Evolutionary conservation across 805 yeast genomes (phyloP).

Genomic region (Vanderwaltozyma yarrowii): DNA sequence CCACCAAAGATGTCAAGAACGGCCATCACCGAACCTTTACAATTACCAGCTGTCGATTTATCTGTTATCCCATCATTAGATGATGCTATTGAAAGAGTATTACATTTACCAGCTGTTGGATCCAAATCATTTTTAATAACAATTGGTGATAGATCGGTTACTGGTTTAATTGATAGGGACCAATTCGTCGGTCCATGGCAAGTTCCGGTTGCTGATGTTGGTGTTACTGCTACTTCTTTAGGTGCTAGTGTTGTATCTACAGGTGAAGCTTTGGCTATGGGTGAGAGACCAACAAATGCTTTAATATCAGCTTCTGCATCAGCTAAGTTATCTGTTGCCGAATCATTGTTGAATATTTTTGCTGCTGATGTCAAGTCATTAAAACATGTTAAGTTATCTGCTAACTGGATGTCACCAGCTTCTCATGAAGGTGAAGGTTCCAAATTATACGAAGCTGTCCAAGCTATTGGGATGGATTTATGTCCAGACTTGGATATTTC

Average conservation of each 20-base stretch:
- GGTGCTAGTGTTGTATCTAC: constrained; percentile 60
- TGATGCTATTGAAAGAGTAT: constrained; percentile 72
- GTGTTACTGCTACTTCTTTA: constrained; percentile 85
- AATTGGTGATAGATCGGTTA: constrained; percentile 97
- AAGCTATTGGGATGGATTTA: constrained; percentile 87
- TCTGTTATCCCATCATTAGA: constrained; percentile 31
- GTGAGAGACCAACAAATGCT: constrained; percentile 90
- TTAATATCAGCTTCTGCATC: constrained; percentile 82
- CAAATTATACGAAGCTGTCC: constrained; percentile 90
- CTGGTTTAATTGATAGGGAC: constrained; percentile 94
- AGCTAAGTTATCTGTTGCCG: constrained; percentile 93
- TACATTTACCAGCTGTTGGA: constrained; percentile 88
- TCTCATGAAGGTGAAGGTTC: constrained; percentile 92
- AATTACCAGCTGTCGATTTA: constrained; percentile 32
- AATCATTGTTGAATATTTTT: constrained; percentile 73
- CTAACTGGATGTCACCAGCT: constrained; percentile 99
- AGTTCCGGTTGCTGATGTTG: constrained; percentile 97
- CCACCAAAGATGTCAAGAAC: constrained; percentile 89
- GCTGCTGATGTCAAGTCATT: constrained; percentile 82
- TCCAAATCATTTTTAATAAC: constrained; percentile 91
- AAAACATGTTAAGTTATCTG: constrained; percentile 74
- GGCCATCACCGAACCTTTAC: constrained; percentile 53
- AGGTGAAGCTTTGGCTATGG: constrained; percentile 98
- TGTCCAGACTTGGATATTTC: constrained; percentile 89
- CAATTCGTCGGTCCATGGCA: constrained; percentile 99